A percentile compares a stretch with the other conserved stretches of the same genome.
These are phyloP conservation scores for Penstemon davidsonii DNA, from an alignment of 257 asterid species.

Conservation along the genomic window DNA sequence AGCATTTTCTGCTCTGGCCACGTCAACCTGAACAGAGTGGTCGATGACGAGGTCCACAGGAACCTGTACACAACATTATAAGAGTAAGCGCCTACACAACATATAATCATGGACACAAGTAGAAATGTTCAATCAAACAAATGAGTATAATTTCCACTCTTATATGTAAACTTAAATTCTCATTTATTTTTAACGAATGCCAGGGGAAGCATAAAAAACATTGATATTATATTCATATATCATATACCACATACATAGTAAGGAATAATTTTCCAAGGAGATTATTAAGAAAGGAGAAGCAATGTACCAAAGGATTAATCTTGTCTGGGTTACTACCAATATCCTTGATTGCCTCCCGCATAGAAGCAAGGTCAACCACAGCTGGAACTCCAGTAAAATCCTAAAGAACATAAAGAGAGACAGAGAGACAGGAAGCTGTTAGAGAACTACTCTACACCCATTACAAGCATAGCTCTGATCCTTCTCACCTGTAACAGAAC, in stretches of 20 bases:
- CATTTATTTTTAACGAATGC: background rate
- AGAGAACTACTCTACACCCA: background rate
- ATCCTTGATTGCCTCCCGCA: conserved; percentile 89
- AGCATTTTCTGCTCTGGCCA: conserved; percentile 88
- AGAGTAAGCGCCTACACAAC: background rate
- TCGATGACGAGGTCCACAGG: conserved; percentile 96
- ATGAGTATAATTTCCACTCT: background rate
- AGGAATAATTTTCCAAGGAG: background rate
- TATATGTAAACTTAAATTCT: background rate
- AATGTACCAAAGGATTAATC: conserved; percentile 80
- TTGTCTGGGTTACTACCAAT: conserved; percentile 77
- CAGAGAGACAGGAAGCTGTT: conserved; percentile 10
- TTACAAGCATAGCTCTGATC: conserved; percentile 22
- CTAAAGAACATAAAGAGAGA: conserved; percentile 34
- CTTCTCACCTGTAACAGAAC: conserved; percentile 75
- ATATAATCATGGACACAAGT: background rate
- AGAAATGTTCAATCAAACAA: background rate
- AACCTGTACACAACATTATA: conserved; percentile 49
- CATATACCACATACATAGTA: background rate
- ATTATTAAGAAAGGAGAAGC: conserved; percentile 19
- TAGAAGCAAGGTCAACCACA: conserved; percentile 90
- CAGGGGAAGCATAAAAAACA: background rate
- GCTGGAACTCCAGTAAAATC: conserved; percentile 99
- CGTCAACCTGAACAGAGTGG: conserved; percentile 95
- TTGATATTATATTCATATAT: background rate